Base-by-base conservation (phyloP, 257 asterid genomes). In the Plectranthus barbatus region DNA sequence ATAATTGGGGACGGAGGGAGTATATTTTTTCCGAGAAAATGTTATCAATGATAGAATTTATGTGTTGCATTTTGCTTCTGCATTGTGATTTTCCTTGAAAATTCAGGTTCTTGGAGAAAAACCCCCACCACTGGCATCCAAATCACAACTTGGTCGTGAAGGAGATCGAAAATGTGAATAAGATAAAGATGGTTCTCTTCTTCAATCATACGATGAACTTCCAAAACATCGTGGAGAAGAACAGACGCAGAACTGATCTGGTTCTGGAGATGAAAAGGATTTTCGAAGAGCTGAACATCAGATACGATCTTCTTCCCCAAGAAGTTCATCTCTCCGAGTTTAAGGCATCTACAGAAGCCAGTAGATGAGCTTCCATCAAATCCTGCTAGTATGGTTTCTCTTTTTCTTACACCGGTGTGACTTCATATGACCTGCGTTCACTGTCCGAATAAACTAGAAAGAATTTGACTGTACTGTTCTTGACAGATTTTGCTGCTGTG, bases 131-230 rank as follows among this genome's bases (percentile, higher is more conserved):
- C 51, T 92, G 99, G 99, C 86, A 92, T 72, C 87, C 97, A 1
- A 83, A 85, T 74, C 99, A 92, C 83, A 92, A 56, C 36, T 68
- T 92, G 33, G 93, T 85, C 37, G 97, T 89, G 68, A 86, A 82
- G 80, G 99, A 89, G 79, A 89, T 92, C 17, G 96, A 92, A 61
- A 83, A 89, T 10, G 77, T 87, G 79, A 89, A 92, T 85, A 89
- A 92, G 84, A 82, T 92, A 24, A 89, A 86, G 81, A 86, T 92
- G 91, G 89, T 76, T 21, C 58, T 92, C 53, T 82, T 51, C 68
- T 80, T 89, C 76, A 92, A 83, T 50, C 97, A 92, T 69, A 92
- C 94, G 4, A 89, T 92, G 95, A 89, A 92, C 90, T 92, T 92
- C 69, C 99, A 92, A 68, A 64, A 92, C 70, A 79, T 23, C 13